Evolutionary conservation across 2,329 filamentous ascomycete genomes (phyloP), one percentile per base, ranked within the genome.

Genomic region (Juglanconis oblonga): DNA sequence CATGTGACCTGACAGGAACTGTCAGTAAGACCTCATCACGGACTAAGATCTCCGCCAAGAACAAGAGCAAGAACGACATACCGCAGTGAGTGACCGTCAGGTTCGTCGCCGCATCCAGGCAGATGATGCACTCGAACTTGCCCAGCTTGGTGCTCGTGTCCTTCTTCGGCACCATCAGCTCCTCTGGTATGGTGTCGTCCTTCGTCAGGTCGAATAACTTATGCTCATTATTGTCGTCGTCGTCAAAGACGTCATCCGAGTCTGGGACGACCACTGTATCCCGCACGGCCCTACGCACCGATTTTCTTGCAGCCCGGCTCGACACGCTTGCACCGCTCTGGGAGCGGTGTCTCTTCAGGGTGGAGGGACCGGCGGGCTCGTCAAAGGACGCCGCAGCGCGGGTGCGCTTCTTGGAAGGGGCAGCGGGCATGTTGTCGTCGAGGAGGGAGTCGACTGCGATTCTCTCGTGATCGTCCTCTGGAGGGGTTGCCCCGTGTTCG

Each of bases 71-170:
- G 14, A 17, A 33, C 13, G 5, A 75, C 84, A 64, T 83, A 88
- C 86, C 86, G 71, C 86, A 89, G 70, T 87, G 83, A 3, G 86
- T 89, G 50, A 87, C 81, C 1, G 84, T 87, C 62, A 89, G 67
- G 33, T 77, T 75, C 1, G 79, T 81, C 32, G 78, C 81, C 62
- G 84, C 78, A 62, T 88, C 86, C 83, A 88, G 86, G 72, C 86
- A 89, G 60, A 89, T 88, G 48, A 86, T 84, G 63, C 86, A 89
- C 71, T 88, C 83, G 52, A 87, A 86, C 4, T 76, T 75, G 49
- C 78, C 76, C 14, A 89, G 71, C 69, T 82, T 85, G 67, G 78
- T 70, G 54, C 72, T 77, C 10, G 79, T 82, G 54, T 82, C 80
- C 53, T 76, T 74, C 57, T 79, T 74, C 62, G 76, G 74, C 61